phyloP scores from a whole-genome alignment of 208 protist species.

The Paratrypanosoma confusum region DNA sequence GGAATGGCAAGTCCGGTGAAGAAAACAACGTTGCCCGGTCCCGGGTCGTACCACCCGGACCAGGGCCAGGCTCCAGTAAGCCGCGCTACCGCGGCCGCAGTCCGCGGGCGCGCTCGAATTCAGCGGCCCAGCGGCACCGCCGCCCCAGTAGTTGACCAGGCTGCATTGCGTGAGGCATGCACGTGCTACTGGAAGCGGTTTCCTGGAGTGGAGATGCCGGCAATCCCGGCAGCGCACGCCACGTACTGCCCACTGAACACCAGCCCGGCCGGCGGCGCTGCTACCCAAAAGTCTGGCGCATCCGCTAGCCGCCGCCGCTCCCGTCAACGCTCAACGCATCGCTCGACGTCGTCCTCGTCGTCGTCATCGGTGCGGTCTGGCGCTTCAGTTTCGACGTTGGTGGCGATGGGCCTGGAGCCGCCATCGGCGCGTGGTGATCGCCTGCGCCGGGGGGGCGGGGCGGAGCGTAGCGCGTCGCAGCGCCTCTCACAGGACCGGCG shows the following conservation, averaged over 20 bases:
- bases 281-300: too few species aligned
- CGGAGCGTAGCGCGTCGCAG: too few species aligned
- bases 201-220: slow-evolving; percentile 36
- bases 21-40: slow-evolving; percentile 8
- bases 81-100: slow-evolving; percentile 13
- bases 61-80: not conserved
- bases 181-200: slow-evolving; percentile 21
- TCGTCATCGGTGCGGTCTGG: too few species aligned
- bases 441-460: too few species aligned
- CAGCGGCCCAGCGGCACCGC: slow-evolving; percentile 9
- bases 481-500: too few species aligned
- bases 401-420: too few species aligned
- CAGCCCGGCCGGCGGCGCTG: slow-evolving; percentile 14
- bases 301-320: too few species aligned
- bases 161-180: too few species aligned
- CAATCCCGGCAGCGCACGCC: slow-evolving; percentile 59
- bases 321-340: too few species aligned
- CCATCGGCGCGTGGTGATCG: too few species aligned
- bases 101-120: slow-evolving; percentile 16
- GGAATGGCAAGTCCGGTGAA: slow-evolving; percentile 12
- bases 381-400: too few species aligned
- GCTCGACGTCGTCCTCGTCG: too few species aligned
- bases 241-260: slow-evolving; percentile 36
- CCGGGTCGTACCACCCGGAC: slow-evolving; percentile 10
- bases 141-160: slow-evolving; percentile 5